A percentile compares a stretch with the other conserved stretches of the same genome.
These are phyloP conservation scores for Lithocarpus polystachyus DNA, from an alignment of 306 rosid species.

Conservation along the genomic window DNA sequence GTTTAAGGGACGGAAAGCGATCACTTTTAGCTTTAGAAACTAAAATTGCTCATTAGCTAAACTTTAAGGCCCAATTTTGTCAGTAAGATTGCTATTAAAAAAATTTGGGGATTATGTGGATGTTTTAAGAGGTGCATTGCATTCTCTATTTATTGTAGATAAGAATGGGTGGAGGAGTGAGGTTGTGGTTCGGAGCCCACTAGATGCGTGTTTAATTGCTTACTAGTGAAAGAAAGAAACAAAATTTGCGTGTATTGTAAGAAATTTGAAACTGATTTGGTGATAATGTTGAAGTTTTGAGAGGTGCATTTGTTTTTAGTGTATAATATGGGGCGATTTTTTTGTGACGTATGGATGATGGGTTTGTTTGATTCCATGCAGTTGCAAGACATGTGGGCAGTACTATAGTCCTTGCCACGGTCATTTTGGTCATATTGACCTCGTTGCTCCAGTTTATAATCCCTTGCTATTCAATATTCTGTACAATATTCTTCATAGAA, in stretches of 20 bases:
- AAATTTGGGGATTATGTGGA: too few relatives aligned
- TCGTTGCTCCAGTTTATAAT: conserved; percentile 61
- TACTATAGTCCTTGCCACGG: conserved; percentile 53
- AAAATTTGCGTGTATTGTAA: background rate
- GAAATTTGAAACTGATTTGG: background rate
- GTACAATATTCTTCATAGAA: conserved; percentile 42
- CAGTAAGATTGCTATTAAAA: too few relatives aligned
- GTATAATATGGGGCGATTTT: background rate
- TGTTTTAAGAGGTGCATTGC: too few relatives aligned
- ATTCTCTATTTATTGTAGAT: too few relatives aligned
- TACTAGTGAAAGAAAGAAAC: too few relatives aligned
- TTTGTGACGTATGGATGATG: conserved; percentile 15
- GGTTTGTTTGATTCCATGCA: conserved; percentile 37
- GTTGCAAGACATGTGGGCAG: conserved; percentile 76
- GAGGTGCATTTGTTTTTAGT: conserved; percentile 1
- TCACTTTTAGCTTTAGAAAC: too few relatives aligned
- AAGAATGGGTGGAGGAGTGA: too few relatives aligned
- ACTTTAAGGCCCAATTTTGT: too few relatives aligned
- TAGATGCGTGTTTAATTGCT: too few relatives aligned
- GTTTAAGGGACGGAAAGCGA: too few relatives aligned
- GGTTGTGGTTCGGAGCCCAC: too few relatives aligned
- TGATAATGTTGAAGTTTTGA: background rate
- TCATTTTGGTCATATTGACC: conserved; percentile 88
- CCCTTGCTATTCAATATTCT: conserved; percentile 70
- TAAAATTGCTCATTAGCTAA: too few relatives aligned